A percentile compares a stretch with the other conserved stretches of the same genome.
phyloP scores from a whole-genome alignment of 192 early-diverging fungal genomes.

The Mycoemilia scoparia region DNA sequence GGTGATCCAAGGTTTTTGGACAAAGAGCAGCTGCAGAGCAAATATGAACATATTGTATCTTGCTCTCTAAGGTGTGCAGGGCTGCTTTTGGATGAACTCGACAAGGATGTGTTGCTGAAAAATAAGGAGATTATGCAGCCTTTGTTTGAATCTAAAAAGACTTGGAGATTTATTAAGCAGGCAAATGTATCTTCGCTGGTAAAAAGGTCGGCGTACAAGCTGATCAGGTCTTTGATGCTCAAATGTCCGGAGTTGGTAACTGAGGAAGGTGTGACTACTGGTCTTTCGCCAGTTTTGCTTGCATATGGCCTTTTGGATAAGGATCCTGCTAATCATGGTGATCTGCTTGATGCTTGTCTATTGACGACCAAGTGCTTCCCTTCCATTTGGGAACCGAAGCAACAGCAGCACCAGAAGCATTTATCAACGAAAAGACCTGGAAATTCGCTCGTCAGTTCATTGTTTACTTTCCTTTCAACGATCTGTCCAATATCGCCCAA shows the following conservation, averaged over 20 bases:
- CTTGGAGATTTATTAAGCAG: slow-evolving; percentile 4
- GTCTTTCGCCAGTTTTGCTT: slow-evolving; percentile 24
- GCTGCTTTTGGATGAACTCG: slow-evolving; percentile 14
- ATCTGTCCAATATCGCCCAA: slow-evolving; percentile 45
- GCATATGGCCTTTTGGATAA: slow-evolving; percentile 50
- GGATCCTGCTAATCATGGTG: slow-evolving; percentile 47
- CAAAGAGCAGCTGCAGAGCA: slow-evolving; percentile 18
- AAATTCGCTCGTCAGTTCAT: slow-evolving; percentile 31
- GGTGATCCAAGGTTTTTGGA: slow-evolving; percentile 33
- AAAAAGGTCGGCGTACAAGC: slow-evolving; percentile 14
- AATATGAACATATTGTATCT: slow-evolving; percentile 19
- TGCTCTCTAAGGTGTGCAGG: slow-evolving; percentile 17
- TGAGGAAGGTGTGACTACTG: too few species aligned
- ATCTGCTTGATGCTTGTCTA: slow-evolving; percentile 79
- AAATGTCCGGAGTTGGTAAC: slow-evolving; percentile 23
- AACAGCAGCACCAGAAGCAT: too few species aligned
- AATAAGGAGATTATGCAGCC: slow-evolving; percentile 16
- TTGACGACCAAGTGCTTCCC: slow-evolving; percentile 54
- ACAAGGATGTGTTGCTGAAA: slow-evolving; percentile 3
- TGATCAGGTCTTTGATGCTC: slow-evolving; percentile 13
- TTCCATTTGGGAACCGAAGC: slow-evolving; percentile 38
- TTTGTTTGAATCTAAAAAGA: slow-evolving; percentile 4
- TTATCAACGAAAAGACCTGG: slow-evolving; percentile 27
- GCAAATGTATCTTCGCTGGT: slow-evolving; percentile 11
- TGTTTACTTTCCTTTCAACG: slow-evolving; percentile 48